Percentiles rank a stretch among this genome's conserved stretches.
Conservation (phyloP, 2,329 filamentous ascomycete genomes). For the Fusarium citri region DNA sequence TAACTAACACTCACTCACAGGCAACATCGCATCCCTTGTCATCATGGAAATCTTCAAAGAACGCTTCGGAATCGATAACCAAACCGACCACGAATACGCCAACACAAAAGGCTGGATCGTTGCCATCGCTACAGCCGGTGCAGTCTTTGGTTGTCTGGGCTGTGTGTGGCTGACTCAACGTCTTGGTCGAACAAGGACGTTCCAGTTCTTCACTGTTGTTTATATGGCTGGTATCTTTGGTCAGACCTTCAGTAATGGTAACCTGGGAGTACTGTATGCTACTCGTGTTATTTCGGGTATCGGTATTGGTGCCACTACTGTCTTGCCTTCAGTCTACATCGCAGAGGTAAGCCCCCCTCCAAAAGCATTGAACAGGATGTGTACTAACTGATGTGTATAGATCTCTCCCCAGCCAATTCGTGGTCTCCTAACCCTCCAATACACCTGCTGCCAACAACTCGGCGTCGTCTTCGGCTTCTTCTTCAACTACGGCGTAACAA, state of each 20-base stretch:
- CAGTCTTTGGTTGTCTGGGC: conserved; percentile 46
- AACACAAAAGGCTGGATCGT: conserved; percentile 50
- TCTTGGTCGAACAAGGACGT: conserved; percentile 38
- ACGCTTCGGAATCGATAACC: conserved; percentile 38
- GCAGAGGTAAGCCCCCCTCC: conserved; percentile 35
- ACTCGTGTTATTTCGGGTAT: conserved; percentile 45
- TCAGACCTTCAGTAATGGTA: conserved; percentile 47
- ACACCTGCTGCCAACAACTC: conserved; percentile 51
- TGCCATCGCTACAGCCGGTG: conserved; percentile 47
- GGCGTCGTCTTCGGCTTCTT: conserved; percentile 52
- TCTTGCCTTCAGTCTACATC: conserved; percentile 47
- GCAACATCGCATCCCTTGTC: conserved; percentile 48
- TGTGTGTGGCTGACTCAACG: conserved; percentile 44
- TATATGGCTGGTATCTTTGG: conserved; percentile 54
- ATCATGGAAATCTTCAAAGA: conserved; percentile 46
- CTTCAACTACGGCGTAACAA: conserved; percentile 51
- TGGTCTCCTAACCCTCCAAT: conserved; percentile 49
- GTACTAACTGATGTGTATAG: not conserved
- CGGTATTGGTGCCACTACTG: conserved; percentile 44
- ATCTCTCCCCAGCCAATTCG: conserved; percentile 47
- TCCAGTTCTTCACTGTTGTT: conserved; percentile 48
- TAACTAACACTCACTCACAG: conserved; percentile 7
- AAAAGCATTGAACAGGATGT: fast-evolving
- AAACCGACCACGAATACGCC: conserved; percentile 44
- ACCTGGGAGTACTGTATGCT: conserved; percentile 41